Base-by-base conservation (phyloP, 1,284 basidiomycete genomes). In the Boletus sp. region DNA sequence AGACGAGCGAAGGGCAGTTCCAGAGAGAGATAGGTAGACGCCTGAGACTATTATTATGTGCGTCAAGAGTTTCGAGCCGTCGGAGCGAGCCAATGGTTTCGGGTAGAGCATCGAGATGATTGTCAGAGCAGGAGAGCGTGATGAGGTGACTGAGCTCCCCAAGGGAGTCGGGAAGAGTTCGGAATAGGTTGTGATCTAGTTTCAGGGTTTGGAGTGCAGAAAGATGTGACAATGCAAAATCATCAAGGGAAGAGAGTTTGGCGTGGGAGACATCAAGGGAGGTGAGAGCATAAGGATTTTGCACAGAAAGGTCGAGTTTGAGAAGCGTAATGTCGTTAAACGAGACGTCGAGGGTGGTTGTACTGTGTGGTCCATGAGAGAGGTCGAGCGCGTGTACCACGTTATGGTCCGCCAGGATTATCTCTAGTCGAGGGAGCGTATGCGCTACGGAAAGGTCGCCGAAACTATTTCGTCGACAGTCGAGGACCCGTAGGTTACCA, bases 1-100 rank as follows among this genome's bases (percentile, higher is more conserved):
- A 73, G 41, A 71, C 69, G 38, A 99, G 73, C 5, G 78, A 81
- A 0, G 81, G 74, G 67, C 94, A 98, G 37, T 83, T 77, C 96
- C 96, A 99, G 5, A 99, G 68, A 26, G 80, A 74, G 13, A 71
- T 70, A 0, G 94, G 92, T 0, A 98, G 70, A 55, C 85, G 81
- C 17, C 77, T 81, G 42, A 99, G 72, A 58, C 89, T 91, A 71
- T 99, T 99, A 65, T 94, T 94, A 63, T 96, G 94, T 3, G 88
- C 83, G 58, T 96, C 90, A 36, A 98, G 75, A 4, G 71, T 72
- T 55, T 84, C 78, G n/a, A 99, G 78, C 44, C 81, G 83, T 65
- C 82, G 80, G 46, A 99, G 73, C 14, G 75, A 72, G 22, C 93
- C 92, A 43, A 99, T 84, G 33, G 80, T 82, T 13, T 76, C 69